Percentiles rank a stretch among this genome's conserved stretches.
Evolutionary conservation across 768 basidiomycete genomes (phyloP).

Genomic region (Cyathus striatus): DNA sequence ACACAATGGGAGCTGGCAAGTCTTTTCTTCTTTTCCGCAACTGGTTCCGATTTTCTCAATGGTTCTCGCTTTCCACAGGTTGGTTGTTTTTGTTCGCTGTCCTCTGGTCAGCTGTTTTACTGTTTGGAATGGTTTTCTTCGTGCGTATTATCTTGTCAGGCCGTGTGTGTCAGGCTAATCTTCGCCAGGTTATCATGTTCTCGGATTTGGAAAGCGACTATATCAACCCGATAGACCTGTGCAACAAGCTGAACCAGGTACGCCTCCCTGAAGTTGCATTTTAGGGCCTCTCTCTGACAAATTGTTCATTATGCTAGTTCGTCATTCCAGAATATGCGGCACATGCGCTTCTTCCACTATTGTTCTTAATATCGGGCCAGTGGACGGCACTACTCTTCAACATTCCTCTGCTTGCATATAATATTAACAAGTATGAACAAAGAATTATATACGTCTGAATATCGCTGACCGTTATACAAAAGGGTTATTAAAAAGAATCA

Average conservation of each 20-base stretch:
- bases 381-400: slow-evolving; percentile 90
- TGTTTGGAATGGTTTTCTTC: slow-evolving; percentile 99
- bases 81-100: slow-evolving; percentile 97
- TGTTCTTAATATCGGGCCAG: slow-evolving; percentile 91
- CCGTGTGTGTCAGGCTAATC: not conserved
- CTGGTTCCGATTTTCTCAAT: not conserved
- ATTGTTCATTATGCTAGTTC: slow-evolving; percentile 51
- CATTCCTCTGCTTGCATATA: slow-evolving; percentile 81
- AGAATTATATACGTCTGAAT: not conserved
- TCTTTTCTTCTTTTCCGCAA: no score
- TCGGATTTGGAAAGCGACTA: slow-evolving; percentile 99
- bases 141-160: slow-evolving; percentile 43
- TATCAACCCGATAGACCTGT: slow-evolving; percentile 99
- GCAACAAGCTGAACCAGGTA: slow-evolving; percentile 98
- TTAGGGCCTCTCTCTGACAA: not conserved
- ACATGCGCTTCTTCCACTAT: slow-evolving; percentile 80
- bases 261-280: slow-evolving; percentile 11
- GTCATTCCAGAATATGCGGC: slow-evolving; percentile 94
- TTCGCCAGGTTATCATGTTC: slow-evolving; percentile 93
- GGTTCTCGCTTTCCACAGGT: no score
- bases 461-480: not conserved
- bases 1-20: no score
- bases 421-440: slow-evolving; percentile 83
- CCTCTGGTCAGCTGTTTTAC: slow-evolving; percentile 84
- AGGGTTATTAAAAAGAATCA: slow-evolving; percentile 68